A percentile compares a stretch with the other conserved stretches of the same genome.
These are phyloP conservation scores for Lachancea dasiensis DNA, from an alignment of 805 yeast genomes.

Conservation along the genomic window DNA sequence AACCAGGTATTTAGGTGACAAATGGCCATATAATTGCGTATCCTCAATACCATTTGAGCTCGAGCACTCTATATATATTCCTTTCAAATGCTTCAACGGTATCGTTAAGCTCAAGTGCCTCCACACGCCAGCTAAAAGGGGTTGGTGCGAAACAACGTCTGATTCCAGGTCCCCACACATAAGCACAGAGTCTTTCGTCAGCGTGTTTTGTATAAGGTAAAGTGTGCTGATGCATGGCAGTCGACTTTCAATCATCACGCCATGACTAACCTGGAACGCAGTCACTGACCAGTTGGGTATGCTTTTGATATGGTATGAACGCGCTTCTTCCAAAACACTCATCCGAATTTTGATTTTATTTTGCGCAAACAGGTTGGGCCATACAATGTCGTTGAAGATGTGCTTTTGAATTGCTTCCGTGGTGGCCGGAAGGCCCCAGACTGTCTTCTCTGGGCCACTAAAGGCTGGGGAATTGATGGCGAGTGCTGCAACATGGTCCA, in stretches of 20 bases:
- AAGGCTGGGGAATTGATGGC: slow-evolving; percentile 61
- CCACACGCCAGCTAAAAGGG: slow-evolving; percentile 47
- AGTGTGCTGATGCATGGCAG: slow-evolving; percentile 43
- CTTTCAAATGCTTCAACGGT: slow-evolving; percentile 37
- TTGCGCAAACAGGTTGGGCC: slow-evolving; percentile 59
- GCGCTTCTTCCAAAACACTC: slow-evolving; percentile 8
- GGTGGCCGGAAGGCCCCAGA: slow-evolving; percentile 53
- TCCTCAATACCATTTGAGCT: slow-evolving; percentile 40
- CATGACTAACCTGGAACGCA: slow-evolving; percentile 39
- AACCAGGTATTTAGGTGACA: slow-evolving; percentile 61
- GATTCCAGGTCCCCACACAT: slow-evolving; percentile 84
- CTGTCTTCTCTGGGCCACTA: slow-evolving; percentile 30
- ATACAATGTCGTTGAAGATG: slow-evolving; percentile 66
- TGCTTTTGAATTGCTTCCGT: slow-evolving; percentile 45
- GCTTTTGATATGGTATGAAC: slow-evolving; percentile 12
- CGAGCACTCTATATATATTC: slow-evolving; percentile 77
- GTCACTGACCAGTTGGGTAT: slow-evolving; percentile 27
- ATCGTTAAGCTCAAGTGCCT: slow-evolving; percentile 42
- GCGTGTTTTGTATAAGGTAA: slow-evolving; percentile 43
- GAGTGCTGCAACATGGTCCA: slow-evolving; percentile 71
- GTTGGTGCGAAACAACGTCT: slow-evolving; percentile 43
- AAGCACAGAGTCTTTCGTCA: slow-evolving; percentile 38
- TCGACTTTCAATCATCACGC: slow-evolving; percentile 31
- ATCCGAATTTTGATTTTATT: slow-evolving; percentile 23
- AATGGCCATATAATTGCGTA: slow-evolving; percentile 67